These are phyloP conservation scores for Anethum foeniculum DNA, from an alignment of 140 eudicot genomes.

Conservation along the genomic window DNA sequence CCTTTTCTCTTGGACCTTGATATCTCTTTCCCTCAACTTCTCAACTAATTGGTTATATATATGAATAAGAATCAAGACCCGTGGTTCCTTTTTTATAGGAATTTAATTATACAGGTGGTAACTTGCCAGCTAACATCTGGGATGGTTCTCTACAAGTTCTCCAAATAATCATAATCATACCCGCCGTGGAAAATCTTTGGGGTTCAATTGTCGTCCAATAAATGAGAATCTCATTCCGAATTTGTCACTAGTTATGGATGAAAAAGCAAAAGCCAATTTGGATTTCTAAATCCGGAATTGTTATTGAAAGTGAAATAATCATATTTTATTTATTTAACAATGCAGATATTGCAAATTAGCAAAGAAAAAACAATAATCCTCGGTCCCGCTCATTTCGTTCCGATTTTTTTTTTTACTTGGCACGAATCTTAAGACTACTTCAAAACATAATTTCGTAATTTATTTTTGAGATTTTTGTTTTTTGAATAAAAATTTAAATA, in stretches of 20 bases:
- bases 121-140: conserved; percentile 1
- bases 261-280: background rate
- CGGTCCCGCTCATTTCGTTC: too few species aligned
- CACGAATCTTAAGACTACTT: too few species aligned
- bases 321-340: too few species aligned
- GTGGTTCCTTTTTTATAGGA: background rate
- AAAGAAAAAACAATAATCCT: too few species aligned
- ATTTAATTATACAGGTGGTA: background rate
- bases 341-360: too few species aligned
- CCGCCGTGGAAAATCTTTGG: background rate
- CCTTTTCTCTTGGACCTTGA: background rate
- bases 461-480: too few species aligned
- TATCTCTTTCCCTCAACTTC: background rate
- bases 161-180: too few species aligned
- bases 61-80: background rate
- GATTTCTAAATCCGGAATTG: too few species aligned
- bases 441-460: too few species aligned
- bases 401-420: too few species aligned
- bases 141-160: background rate
- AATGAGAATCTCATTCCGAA: background rate
- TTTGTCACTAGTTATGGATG: background rate
- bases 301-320: background rate
- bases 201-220: background rate
- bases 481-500: too few species aligned
- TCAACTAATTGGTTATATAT: background rate